Evolutionary conservation across 2,329 filamentous ascomycete species (phyloP), one percentile per base, ranked within the genome.

Genomic region (Colletotrichum sp.): DNA sequence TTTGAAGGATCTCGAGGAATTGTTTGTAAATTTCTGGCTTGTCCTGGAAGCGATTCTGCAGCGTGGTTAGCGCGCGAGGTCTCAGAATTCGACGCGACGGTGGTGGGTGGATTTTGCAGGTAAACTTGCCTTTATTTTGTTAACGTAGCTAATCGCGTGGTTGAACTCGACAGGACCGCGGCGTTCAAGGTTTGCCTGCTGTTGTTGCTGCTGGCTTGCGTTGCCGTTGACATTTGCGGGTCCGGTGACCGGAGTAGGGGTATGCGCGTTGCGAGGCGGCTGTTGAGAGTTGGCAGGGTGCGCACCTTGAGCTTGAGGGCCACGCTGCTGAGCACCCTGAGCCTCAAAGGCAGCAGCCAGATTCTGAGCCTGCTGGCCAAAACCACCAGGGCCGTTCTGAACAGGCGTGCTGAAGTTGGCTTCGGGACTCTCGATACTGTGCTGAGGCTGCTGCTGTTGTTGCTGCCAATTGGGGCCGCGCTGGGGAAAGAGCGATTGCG

Each of bases 21-120:
- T 99, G 96, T 85, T 99, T 99, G 88, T 99, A 99, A 77, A 99
- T 99, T 84, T 99, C 97, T 8, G 97, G 97, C 79, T 98, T 96
- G 81, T 96, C 94, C 80, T 98, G 94, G 85, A 99, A 99, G 60
- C 97, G 96, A 83, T 99, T 99, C 95, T 98, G 78, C 68, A 67
- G 74, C 59, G 39, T 70, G 60, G 77, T 75, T 68, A 78, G 77
- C 60, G 72, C 59, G 64, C 75, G 59, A 75, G 68, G 36, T 10
- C 65, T 67, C 59, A 39, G 65, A 26, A 13, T 64, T 62, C 18
- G 26, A n/a, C 28, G 18, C 32, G 26, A 6, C n/a, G 57, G 28
- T 66, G 57, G 32, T 15, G 28, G 62, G 8, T 48, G 57, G 10
- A 28, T 30, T 22, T 44, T 39, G 39, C 22, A 44, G 60, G 28